Base-by-base conservation (phyloP, 2,329 filamentous ascomycete species). In the Fusarium scirpi region DNA sequence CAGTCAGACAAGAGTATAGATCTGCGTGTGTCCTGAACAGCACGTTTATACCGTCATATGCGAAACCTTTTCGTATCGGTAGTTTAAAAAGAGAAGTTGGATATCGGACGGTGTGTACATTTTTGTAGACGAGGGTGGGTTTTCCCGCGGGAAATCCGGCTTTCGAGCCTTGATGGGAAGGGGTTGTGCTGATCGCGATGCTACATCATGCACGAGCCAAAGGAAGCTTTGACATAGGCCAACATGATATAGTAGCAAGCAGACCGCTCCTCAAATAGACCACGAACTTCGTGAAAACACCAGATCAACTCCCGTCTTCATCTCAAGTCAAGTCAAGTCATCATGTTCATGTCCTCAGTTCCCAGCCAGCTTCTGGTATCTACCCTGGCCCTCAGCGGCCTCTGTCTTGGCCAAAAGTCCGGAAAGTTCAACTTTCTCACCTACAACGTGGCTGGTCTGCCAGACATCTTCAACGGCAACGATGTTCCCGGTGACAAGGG, bases 361-460 rank as follows among this genome's bases (percentile, higher is more conserved):
- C 54, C 60, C 12, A 62, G 32, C 27, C 54, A 48, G 24, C 45
- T 72, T 38, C 40, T 70, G 12, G 52, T 49, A 22, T 51, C 54
- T 7, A 54, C 67, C n/a, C 46, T 70, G 15, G 45, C 52, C 24
- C n/a, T 71, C n/a, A 29, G 45, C 20, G 24, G 58, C 16, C 24
- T 48, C 1, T 46, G 62, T 7, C 20, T 45, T 13, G 34, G 56
- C 18, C 69, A 72, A 49, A 29, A 63, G 5, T 63, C 59, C 10
- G 80, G 80, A 40, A 78, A 80, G n/a, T 85, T 90, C 76, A 84
- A 82, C 61, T 76, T 86, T 54, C 77, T 90, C 25, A 81, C 85
- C 24, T 86, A 87, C 79, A 90, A 90, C 70, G 86, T 90, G 34
- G 88, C 88, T 18, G 88, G 88, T 22, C 82, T 90, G 4, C 89